Evolutionary conservation across 305 asterid genomes (phyloP).

Genomic region (Fraxinus xanthoxyloides): DNA sequence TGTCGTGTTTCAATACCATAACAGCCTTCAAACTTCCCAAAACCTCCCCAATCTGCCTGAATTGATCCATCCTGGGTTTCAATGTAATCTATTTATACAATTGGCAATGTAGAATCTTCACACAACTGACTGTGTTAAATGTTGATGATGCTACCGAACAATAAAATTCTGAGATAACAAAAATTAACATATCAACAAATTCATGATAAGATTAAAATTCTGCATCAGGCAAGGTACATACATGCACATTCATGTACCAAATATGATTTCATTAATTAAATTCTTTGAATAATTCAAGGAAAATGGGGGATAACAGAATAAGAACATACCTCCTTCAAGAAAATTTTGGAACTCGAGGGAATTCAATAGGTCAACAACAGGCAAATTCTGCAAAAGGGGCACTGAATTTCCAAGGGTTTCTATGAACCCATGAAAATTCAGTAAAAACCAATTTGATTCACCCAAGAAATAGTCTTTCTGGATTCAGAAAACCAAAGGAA

Average conservation of each 20-base stretch:
- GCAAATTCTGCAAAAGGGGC: slow-evolving; percentile 23
- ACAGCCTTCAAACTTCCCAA: slow-evolving; percentile 71
- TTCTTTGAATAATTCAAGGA: background rate
- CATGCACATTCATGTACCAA: background rate
- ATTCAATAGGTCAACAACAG: slow-evolving; percentile 1
- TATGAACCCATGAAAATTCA: slow-evolving; percentile 37
- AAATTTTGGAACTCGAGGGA: background rate
- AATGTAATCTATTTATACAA: background rate
- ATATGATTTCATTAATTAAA: background rate
- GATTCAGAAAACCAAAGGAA: background rate
- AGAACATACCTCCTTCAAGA: slow-evolving; percentile 20
- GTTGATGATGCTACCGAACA: no score
- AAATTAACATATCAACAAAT: background rate
- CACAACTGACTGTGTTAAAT: no score
- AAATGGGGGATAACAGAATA: background rate
- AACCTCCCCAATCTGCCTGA: slow-evolving; percentile 79
- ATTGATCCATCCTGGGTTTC: slow-evolving; percentile 61
- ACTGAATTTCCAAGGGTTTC: slow-evolving; percentile 43
- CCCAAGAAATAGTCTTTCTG: background rate
- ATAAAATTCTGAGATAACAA: background rate
- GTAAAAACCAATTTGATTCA: slow-evolving; percentile 31
- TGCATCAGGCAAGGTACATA: background rate
- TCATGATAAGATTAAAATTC: background rate
- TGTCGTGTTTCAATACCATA: slow-evolving; percentile 74
- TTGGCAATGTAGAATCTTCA: no score